These are phyloP conservation scores for Pseudonitzschia multiseries DNA, from an alignment of 108 stramenopile genomes.

Conservation along the genomic window DNA sequence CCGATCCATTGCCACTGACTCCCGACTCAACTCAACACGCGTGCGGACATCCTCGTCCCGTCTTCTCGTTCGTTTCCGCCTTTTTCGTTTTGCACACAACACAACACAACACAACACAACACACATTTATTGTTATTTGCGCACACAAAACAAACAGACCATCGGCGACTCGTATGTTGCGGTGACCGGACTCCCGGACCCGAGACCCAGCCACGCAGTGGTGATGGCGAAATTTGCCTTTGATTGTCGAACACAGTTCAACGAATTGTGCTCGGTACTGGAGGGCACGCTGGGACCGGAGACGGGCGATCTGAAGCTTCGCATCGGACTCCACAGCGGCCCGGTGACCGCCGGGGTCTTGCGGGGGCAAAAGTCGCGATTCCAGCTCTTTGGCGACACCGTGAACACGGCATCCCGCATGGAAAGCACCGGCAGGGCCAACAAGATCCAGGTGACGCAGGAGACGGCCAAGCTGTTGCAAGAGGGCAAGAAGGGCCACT, in stretches of 20 bases:
- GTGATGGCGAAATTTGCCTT: slow-evolving; percentile 53
- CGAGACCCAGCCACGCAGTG: slow-evolving; percentile 53
- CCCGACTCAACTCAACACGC: too few relatives aligned
- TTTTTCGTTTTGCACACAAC: background rate
- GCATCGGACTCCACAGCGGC: slow-evolving; percentile 60
- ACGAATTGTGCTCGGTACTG: slow-evolving; percentile 26
- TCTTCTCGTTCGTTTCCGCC: background rate
- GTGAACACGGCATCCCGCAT: slow-evolving; percentile 68
- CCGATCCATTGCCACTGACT: too few relatives aligned
- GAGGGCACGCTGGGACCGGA: slow-evolving; percentile 34
- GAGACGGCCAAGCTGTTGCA: slow-evolving; percentile 51
- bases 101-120: too few relatives aligned
- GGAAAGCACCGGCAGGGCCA: slow-evolving; percentile 50
- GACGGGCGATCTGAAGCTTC: slow-evolving; percentile 43
- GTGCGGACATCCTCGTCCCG: too few relatives aligned
- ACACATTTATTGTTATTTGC: too few relatives aligned
- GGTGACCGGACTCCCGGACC: slow-evolving; percentile 55
- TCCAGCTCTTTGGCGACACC: slow-evolving; percentile 76
- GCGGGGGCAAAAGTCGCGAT: slow-evolving; percentile 48
- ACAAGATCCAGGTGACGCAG: slow-evolving; percentile 49
- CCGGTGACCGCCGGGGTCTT: slow-evolving; percentile 65
- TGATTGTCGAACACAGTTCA: slow-evolving; percentile 48
- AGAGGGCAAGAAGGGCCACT: slow-evolving; percentile 40
- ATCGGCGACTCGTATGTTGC: slow-evolving; percentile 68
- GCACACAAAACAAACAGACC: too few relatives aligned